Base-by-base conservation (phyloP, 75 land plant genomes). In the Gnetum montanum region DNA sequence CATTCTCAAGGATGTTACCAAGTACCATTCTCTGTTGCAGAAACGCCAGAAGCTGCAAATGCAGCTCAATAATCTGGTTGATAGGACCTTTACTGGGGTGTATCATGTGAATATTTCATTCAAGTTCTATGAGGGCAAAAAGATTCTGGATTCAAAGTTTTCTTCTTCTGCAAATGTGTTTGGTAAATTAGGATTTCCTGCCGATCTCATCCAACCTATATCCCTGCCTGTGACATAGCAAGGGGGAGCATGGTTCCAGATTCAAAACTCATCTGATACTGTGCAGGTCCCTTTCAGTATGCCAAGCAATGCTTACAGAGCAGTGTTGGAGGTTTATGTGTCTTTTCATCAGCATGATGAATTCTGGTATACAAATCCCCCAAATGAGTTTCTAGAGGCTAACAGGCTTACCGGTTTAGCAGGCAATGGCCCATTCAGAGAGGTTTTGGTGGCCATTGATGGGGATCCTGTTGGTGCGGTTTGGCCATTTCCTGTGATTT, bases 361-460 rank as follows among this genome's bases (percentile, higher is more conserved):
- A 47, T 76, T 63, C 53, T 80, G 83, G 83, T 76, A 76, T 58
- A 31, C 69, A 15, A 80, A 80, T 40, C 80, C 83, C 12, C 65
- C 77, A 1, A 67, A 77, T 31, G 80, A 46, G 13, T 77, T 62
- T 49, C 31, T 77, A 12, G 31, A 31, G 20, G 59, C 66, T 5
- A 77, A 77, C 63, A 77, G 73, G 36, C 34, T 74, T 36, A 62
- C 78, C 3, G 61, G 10, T 3, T 24, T 30, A 6, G 51, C 80
- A 5, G 78, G 80, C 8, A 79, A 79, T 34, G 83, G 83, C 27
- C 36, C 75, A 12, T 79, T 75, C 43, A 54, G 83, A 12, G 75
- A 76, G 54, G 83, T 79, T 1, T 34, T 77, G 20, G 75, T 49
- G 4, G 37, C 16, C 6, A 19, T 79, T 8, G 83, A 79, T 51